Evolutionary conservation across 2,329 filamentous ascomycete genomes (phyloP).

Genomic region (Catunica adiposa): DNA sequence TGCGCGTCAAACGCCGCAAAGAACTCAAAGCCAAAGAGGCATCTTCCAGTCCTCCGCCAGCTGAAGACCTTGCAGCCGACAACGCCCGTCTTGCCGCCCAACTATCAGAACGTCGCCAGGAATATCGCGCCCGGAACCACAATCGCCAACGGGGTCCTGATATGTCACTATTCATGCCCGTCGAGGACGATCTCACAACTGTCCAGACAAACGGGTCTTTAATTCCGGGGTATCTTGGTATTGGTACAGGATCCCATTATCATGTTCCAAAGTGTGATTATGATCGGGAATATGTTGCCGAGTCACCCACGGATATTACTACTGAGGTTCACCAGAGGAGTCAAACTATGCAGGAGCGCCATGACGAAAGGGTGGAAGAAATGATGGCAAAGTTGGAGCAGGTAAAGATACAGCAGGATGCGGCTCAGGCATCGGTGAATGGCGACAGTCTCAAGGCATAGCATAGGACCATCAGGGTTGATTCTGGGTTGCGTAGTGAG

Average conservation of each 20-base stretch:
- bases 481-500: conserved; percentile 9
- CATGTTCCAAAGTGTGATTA: conserved; percentile 29
- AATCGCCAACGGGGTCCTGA: conserved; percentile 18
- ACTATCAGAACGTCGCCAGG: conserved; percentile 5
- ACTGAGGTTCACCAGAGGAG: conserved; percentile 66
- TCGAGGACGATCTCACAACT: not conserved
- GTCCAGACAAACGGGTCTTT: not conserved
- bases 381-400: conserved; percentile 21
- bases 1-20: conserved; percentile 33
- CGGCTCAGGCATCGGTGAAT: not conserved
- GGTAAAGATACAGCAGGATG: conserved; percentile 27
- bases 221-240: conserved; percentile 51
- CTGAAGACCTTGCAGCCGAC: conserved; percentile 11
- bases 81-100: conserved; percentile 8
- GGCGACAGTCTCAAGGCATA: not conserved
- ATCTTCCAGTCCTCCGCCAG: conserved; percentile 5
- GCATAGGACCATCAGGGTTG: conserved; percentile 9
- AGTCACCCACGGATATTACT: conserved; percentile 70
- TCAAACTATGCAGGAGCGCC: not conserved
- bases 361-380: not conserved
- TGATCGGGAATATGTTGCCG: conserved; percentile 25
- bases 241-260: conserved; percentile 42
- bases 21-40: not conserved
- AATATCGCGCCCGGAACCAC: not conserved
- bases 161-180: conserved; percentile 17